Evolutionary conservation across 331 rosid species (phyloP), one percentile per base, ranked within the genome.

Genomic region (Ulmus americana): DNA sequence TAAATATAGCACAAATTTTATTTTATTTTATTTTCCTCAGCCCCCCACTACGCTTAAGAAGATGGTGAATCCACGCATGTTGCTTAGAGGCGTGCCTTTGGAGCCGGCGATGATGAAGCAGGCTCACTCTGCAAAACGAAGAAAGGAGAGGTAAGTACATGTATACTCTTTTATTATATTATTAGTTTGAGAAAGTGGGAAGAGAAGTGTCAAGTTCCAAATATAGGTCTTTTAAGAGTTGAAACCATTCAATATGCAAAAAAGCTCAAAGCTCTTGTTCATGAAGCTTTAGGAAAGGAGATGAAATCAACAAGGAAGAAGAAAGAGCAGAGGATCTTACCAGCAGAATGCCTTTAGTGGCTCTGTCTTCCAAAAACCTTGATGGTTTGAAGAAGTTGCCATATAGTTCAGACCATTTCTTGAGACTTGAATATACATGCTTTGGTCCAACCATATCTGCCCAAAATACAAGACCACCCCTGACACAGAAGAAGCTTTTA

Each of bases 381-480:
- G 92, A 94, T 69, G 99, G 97, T 69, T 81, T 90, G 74, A 60
- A 94, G 47, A 94, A 90, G 77, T 65, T 80, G 12, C 99, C 99
- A 60, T 75, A 94, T 64, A 71, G 61, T 55, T 83, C 79, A 11
- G 90, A 64, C 99, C 99, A 94, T 81, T 83, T 87, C 69, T 85
- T 85, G 2, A 90, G 88, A 71, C 88, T 88, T 45, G 70, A 22
- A 73, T 87, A 90, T 22, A 94, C 43, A 76, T 82, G 95, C 61
- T 87, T 82, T 40, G 95, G 82, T 49, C 96, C 99, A 51, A 94
- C 87, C 69, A 75, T 14, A 75, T 90, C 99, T 51, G 84, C 99
- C 99, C 99, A 94, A 62, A 76, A 85, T 41, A 94, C 88, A 84
- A 90, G 69, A 65, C 97, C 99, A 15, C 99, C 99, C 65, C 99